Base-by-base conservation (phyloP, 225 moss, liverwort and hornwort species). In the Rhytidiadelphus loreus region DNA sequence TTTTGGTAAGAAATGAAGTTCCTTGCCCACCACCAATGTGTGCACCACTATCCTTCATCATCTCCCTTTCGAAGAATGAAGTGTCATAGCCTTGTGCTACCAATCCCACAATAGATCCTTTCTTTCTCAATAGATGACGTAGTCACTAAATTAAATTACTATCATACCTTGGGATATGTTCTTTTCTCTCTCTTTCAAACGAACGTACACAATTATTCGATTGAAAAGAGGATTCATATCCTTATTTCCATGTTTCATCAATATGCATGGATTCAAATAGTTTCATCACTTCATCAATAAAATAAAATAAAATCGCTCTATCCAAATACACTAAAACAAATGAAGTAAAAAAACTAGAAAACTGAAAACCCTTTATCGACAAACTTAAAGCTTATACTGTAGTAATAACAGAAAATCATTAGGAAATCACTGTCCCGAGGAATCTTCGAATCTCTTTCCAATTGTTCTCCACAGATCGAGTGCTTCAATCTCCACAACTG, bases 21-120 rank as follows among this genome's bases (percentile, higher is more conserved):
- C 2, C 3, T 5, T 3, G 0, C 3, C 1, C 6, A 0, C 17
- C 0, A 29, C 10, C 6, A 71, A 6, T 0, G 43, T 0, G 22
- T 0, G 4, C 2, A 0, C 10, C 9, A 26, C 1, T 43, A 26
- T n/a, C n/a, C n/a, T n/a, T n/a, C n/a, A n/a, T n/a, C n/a, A n/a
- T n/a, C n/a, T n/a, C n/a, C n/a, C n/a, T n/a, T n/a, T n/a, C n/a
- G n/a, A n/a, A n/a, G n/a, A n/a, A n/a, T n/a, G n/a, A n/a, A n/a
- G n/a, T n/a, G n/a, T n/a, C n/a, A n/a, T n/a, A n/a, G n/a, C n/a
- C n/a, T n/a, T n/a, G n/a, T n/a, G n/a, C n/a, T n/a, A n/a, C n/a
- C n/a, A n/a, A n/a, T n/a, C n/a, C n/a, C n/a, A n/a, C n/a, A 48
- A 29, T 30, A 62, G 16, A 8, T 30, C 61, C 29, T 30, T 30